Conservation (phyloP, 805 yeast species). For the Yamadazyma nakazawae region DNA sequence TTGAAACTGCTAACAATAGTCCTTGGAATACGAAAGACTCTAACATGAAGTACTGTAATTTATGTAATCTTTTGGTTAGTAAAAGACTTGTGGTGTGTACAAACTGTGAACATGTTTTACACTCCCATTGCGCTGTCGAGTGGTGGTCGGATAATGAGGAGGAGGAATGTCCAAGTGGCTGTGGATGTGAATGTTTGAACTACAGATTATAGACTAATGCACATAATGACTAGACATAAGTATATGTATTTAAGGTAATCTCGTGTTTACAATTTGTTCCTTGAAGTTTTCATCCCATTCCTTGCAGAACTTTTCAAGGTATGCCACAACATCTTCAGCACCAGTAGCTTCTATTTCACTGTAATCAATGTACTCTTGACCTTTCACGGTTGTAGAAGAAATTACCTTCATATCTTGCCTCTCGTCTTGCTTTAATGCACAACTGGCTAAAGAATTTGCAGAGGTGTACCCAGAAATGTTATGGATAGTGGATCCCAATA, state of each 20-base stretch:
- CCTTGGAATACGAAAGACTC: conserved; percentile 31
- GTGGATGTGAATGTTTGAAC: conserved; percentile 43
- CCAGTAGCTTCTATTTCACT: conserved; percentile 63
- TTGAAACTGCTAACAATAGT: conserved; percentile 20
- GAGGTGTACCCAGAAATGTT: conserved; percentile 85
- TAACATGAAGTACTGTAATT: conserved; percentile 50
- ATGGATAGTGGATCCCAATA: conserved; percentile 83
- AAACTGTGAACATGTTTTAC: conserved; percentile 75
- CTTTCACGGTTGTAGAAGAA: conserved; percentile 64
- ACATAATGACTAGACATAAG: not conserved
- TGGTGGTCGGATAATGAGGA: conserved; percentile 63
- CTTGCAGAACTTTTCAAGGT: conserved; percentile 50
- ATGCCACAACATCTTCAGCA: conserved; percentile 59
- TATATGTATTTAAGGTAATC: conserved; percentile 20
- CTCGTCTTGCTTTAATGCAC: conserved; percentile 49
- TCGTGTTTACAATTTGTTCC: conserved; percentile 64
- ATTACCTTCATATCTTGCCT: conserved; percentile 58
- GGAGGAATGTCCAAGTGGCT: conserved; percentile 82
- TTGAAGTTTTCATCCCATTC: conserved; percentile 77
- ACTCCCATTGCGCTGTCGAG: conserved; percentile 68
- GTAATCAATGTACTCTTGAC: conserved; percentile 58
- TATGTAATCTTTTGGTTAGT: conserved; percentile 59
- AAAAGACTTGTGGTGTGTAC: conserved; percentile 66
- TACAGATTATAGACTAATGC: not conserved
- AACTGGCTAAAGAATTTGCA: conserved; percentile 73